phyloP scores from a whole-genome alignment of 805 yeast genomes.

The Ogataea populi-albae region DNA sequence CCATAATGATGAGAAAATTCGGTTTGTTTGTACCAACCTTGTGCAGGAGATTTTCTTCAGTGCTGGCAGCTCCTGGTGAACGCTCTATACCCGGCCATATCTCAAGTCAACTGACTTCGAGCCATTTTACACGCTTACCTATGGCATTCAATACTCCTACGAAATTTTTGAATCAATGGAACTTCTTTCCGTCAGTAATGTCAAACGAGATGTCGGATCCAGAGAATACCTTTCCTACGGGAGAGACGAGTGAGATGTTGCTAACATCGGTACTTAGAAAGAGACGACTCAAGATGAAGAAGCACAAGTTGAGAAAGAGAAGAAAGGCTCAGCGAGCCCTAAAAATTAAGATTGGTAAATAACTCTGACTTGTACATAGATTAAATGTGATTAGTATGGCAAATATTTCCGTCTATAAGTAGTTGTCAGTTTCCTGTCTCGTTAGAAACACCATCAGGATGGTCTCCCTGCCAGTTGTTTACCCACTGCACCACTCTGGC shows the following conservation, averaged over 20 bases:
- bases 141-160: too few relatives aligned
- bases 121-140: conserved; percentile 1
- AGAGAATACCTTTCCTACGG: too few relatives aligned
- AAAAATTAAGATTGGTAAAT: conserved; percentile 62
- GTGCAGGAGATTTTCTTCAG: too few relatives aligned
- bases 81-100: too few relatives aligned
- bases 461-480: conserved; percentile 67
- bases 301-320: conserved; percentile 95
- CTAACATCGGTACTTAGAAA: conserved; percentile 75
- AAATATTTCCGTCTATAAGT: conserved; percentile 1
- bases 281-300: conserved; percentile 94
- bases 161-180: too few relatives aligned
- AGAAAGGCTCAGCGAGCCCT: conserved; percentile 88
- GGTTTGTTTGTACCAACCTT: too few relatives aligned
- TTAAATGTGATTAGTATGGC: conserved; percentile 1
- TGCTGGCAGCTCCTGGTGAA: too few relatives aligned
- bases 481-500: conserved; percentile 74
- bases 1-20: background rate
- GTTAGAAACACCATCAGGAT: conserved; percentile 59
- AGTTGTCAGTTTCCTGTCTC: conserved; percentile 24
- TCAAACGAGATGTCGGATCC: too few relatives aligned
- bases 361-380: conserved; percentile 10
- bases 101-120: conserved; percentile 7
- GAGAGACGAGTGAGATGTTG: conserved; percentile 32
- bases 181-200: too few relatives aligned